Percentiles rank a stretch among this genome's conserved stretches.
Evolutionary conservation across 2,329 filamentous ascomycete species (phyloP).

Genomic region (Aplosporella prunicola): DNA sequence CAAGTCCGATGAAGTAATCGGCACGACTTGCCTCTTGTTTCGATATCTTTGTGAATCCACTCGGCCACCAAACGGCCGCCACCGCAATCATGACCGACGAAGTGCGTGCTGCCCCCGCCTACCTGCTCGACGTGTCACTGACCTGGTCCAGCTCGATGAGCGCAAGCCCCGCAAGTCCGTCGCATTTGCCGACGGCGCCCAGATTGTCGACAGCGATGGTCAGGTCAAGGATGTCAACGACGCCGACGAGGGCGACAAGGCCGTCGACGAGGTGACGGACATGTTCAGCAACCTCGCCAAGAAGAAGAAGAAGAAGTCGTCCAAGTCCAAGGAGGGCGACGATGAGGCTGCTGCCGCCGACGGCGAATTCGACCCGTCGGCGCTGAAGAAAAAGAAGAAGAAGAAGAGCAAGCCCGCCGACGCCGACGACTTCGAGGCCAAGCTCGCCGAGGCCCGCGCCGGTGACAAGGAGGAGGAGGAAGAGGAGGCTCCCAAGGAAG

Average conservation of each 20-base stretch:
- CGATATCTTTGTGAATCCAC: conserved; percentile 1
- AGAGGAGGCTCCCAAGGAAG: conserved; percentile 35
- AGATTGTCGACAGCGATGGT: conserved; percentile 84
- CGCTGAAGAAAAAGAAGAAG: conserved; percentile 83
- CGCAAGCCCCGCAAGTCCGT: conserved; percentile 85
- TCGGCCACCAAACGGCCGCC: conserved; percentile 4
- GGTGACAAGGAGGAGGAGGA: conserved; percentile 47
- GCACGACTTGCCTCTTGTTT: conserved; percentile 6
- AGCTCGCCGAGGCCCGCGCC: conserved; percentile 52
- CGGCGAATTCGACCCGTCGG: conserved; percentile 54
- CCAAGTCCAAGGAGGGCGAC: conserved; percentile 50
- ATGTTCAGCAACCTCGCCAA: conserved; percentile 60
- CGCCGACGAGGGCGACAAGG: conserved; percentile 46
- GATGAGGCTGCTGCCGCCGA: conserved; percentile 44
- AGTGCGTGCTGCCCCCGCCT: conserved; percentile 12
- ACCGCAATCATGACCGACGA: conserved; percentile 45
- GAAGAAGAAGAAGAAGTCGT: conserved; percentile 59
- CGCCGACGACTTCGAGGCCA: conserved; percentile 56
- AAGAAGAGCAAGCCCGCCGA: conserved; percentile 57
- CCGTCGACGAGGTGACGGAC: conserved; percentile 53
- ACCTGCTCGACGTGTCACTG: not conserved
- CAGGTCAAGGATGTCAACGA: conserved; percentile 68
- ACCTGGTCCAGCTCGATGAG: conserved; percentile 29
- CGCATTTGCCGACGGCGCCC: conserved; percentile 78
- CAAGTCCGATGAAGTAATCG: too few species aligned